Base-by-base conservation (phyloP, 257 asterid species). In the Henckelia pumila region DNA sequence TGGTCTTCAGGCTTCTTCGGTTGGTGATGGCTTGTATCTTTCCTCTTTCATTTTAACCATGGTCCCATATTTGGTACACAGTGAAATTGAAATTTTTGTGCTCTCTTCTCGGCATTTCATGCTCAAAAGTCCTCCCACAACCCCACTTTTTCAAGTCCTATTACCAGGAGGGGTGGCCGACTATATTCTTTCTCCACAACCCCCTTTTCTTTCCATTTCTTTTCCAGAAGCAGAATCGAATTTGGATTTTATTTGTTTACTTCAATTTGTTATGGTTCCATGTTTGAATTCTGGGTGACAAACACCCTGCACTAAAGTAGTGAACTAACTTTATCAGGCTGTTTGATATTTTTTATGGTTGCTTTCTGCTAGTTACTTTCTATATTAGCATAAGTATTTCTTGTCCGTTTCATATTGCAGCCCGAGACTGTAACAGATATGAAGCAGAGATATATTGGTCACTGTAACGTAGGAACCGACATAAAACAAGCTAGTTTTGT, bases 401-500 rank as follows among this genome's bases (percentile, higher is more conserved):
- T 59, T 64, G 6, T 55, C 61, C 11, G 68, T 56, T 74, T 79
- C 70, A 60, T 75, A 5, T 74, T 78, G 79, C 91, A 94, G 99
- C 86, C 91, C 63, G 96, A 89, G 90, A 81, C 74, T 40, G 95
- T 79, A 23, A 76, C 85, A 77, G 96, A 94, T 86, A 89, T 94
- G 99, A 91, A 87, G 73, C 94, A 77, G 78, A 87, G 95, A 82
- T 94, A 85, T 61, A 82, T 91, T 72, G 98, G 99, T 67, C 99
- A 94, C 63, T 91, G 98, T 71, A 94, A 94, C 73, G 77, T 79
- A 8, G 95, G 96, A 74, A 94, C 99, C 32, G 99, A 91, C 76
- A 94, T 94, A 71, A 94, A 94, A 68, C 99, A 94, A 69, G 98
- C 99, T 44, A 94, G 96, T 83, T 94, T 94, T 77, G 77, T 94